Percentiles rank a stretch among this genome's conserved stretches.
Conservation (phyloP, 2,329 filamentous ascomycete genomes). For the Macrophomina phaseolina region DNA sequence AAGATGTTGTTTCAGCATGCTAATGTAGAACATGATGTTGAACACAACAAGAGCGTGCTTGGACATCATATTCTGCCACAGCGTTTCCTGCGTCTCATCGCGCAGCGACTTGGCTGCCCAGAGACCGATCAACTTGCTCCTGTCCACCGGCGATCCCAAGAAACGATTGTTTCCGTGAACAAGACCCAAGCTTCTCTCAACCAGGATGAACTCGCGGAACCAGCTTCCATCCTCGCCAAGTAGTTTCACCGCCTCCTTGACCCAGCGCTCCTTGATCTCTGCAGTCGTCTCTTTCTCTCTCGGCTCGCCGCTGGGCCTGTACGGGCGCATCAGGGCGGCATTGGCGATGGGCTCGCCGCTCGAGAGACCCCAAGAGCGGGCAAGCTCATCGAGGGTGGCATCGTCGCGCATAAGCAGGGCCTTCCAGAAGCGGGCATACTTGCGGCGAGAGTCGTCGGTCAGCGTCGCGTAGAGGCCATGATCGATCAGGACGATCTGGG, state of each 20-base stretch:
- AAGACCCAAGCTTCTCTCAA: neutral
- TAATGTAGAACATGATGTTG: neutral
- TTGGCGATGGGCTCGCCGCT: neutral
- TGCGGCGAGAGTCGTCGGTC: neutral
- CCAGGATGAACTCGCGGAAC: neutral
- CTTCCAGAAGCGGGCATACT: neutral
- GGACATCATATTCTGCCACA: neutral
- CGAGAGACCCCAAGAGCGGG: neutral
- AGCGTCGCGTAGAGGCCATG: neutral
- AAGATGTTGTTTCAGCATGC: slow-evolving; percentile 1
- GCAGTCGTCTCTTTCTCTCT: neutral
- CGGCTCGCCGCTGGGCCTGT: neutral
- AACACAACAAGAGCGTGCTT: neutral
- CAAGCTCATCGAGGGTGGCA: neutral
- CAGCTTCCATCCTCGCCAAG: neutral
- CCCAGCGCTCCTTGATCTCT: neutral
- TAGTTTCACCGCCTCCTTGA: neutral
- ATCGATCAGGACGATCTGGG: neutral
- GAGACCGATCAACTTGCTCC: neutral
- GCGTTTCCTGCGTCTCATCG: neutral
- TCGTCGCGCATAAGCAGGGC: neutral
- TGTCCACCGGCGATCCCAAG: neutral
- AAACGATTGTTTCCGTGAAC: neutral
- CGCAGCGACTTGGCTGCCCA: neutral
- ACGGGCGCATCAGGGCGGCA: neutral